Base-by-base conservation (phyloP, 345 rosid species). In the Kandelia obovata region DNA sequence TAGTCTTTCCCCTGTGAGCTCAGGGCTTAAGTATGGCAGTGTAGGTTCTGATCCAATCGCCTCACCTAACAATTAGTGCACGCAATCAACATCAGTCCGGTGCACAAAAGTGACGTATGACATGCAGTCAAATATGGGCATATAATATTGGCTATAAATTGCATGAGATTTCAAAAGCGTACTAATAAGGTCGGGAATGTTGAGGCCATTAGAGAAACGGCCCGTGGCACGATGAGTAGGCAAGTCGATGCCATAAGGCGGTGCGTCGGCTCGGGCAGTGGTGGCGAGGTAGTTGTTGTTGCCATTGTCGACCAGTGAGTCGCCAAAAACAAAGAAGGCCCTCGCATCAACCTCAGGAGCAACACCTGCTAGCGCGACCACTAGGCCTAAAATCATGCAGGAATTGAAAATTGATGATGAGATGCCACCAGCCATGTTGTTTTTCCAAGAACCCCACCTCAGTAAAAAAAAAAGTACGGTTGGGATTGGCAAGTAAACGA, bases 141-240 rank as follows among this genome's bases (percentile, higher is more conserved):
- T 43, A 15, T 13, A 43, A 10, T 11, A 8, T 1, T 5, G 5
- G 20, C 10, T 1, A 1, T 1, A 26, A 27, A 30, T 26, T 4
- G 27, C 11, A 52, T 43, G 25, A 16, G 27, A 64, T 31, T 68
- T 56, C 25, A 21, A 31, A 63, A 60, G 19, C 77, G 20, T 79
- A 91, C 97, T 91, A 65, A 91, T 87, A 56, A 89, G 53, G 62
- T 93, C 98, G 17, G 97, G 92, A 57, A 93, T 87, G 81, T 89
- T 91, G 23, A 89, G 80, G 75, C 98, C 98, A 53, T 91, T 93
- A 55, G 97, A 78, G 86, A 92, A 92, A 32, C 98, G 95, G 57
- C 96, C 96, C 0, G 95, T 87, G 61, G 98, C 77, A 13, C 75
- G 87, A 60, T 69, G 85, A 53, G 80, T 84, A 0, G 98, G 98